Conservation (phyloP, 164 flowering plant species). For the Paratinospora sagittata region DNA sequence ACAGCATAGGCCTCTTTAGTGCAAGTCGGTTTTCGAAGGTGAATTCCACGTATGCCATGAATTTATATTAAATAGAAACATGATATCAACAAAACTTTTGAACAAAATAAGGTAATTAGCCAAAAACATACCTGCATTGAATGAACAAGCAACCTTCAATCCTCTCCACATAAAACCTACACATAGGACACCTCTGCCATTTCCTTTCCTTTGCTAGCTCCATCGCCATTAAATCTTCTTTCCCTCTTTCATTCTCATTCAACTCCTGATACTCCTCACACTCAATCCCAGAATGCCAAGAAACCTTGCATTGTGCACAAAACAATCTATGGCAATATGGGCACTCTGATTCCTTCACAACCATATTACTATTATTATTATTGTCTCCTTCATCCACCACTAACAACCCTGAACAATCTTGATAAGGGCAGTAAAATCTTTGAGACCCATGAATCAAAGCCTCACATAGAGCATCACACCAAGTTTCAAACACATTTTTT, state of each 20-base stretch:
- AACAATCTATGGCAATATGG: no score
- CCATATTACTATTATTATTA: no score
- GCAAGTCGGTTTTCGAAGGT: no score
- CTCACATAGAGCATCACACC: no score
- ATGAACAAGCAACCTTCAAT: conserved; percentile 33
- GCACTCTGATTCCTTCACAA: conserved; percentile 27
- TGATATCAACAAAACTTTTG: no score
- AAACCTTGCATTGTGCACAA: no score
- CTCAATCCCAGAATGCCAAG: no score
- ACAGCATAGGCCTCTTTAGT: no score
- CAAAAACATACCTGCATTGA: conserved; percentile 33
- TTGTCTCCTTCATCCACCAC: conserved; percentile 29
- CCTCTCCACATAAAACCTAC: conserved; percentile 35
- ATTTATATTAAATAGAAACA: no score
- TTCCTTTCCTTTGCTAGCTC: conserved; percentile 32
- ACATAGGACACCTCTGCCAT: conserved; percentile 44
- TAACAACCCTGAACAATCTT: conserved; percentile 51
- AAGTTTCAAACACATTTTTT: conserved; percentile 28
- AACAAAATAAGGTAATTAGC: neutral
- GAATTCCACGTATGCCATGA: no score
- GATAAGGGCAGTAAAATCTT: conserved; percentile 50
- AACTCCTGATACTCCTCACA: no score
- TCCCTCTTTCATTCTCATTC: conserved; percentile 29
- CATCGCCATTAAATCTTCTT: conserved; percentile 36
- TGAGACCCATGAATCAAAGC: conserved; percentile 28